Evolutionary conservation across 2,329 filamentous ascomycete genomes (phyloP), one percentile per base, ranked within the genome.

Genomic region (Colletotrichum paranaense): DNA sequence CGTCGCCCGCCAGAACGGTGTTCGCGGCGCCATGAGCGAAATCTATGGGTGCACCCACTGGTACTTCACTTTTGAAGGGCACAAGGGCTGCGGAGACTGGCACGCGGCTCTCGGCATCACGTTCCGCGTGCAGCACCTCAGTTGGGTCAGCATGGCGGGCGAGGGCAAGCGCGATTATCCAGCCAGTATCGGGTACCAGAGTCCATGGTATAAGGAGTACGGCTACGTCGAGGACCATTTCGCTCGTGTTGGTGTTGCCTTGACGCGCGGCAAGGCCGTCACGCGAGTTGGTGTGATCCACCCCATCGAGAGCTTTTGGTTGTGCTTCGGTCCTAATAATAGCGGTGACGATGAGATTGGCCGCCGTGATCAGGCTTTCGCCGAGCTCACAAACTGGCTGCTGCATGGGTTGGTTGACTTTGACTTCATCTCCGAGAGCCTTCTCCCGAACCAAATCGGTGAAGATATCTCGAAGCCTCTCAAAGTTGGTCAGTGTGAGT

Each of bases 241-340:
- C 30, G 77, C 80, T 11, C 76, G 80, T 58, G 78, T 81, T 5
- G 75, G 74, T 16, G 77, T 80, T 6, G 79, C 78, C 6, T 70
- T 81, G 75, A 80, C 80, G 2, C 75, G 80, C 28, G 80, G 80
- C 7, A 76, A 74, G 19, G 69, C 80, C 6, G 62, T 81, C 3
- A 79, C 78, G 3, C 74, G 77, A 8, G 77, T 81, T 30, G 80
- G 72, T 4, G 80, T 81, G 14, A 69, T 81, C 9, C 79, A 81
- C 72, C 80, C 80, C 2, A 80, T 81, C 56, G 80, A 81, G 57
- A 81, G 80, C 63, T 80, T 79, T 62, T 81, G 80, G 80, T 64
- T 81, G 2, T 76, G 76, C 8, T 81, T 79, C 72, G 80, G 80
- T 0, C 80, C 80, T 2, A 68, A 72, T 2, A 77, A 78, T 49